phyloP scores from a whole-genome alignment of 2,329 filamentous ascomycete species.

The Dothistroma pini region DNA sequence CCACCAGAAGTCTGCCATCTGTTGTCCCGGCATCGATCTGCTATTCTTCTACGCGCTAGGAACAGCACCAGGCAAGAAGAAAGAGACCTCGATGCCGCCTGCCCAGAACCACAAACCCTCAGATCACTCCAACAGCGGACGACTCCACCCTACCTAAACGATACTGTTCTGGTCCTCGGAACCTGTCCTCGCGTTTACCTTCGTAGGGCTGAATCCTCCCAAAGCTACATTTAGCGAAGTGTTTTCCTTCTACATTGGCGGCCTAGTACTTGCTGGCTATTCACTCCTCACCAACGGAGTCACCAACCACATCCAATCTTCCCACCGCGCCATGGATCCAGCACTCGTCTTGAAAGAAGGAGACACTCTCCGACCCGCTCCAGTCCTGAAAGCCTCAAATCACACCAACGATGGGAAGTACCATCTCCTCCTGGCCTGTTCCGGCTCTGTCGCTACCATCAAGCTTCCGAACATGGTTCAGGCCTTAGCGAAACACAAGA shows the following conservation, averaged over 20 bases:
- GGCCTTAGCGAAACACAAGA: slow-evolving; percentile 51
- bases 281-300: no score
- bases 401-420: slow-evolving; percentile 49
- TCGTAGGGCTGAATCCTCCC: no score
- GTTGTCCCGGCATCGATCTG: not conserved
- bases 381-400: slow-evolving; percentile 34
- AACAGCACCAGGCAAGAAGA: not conserved
- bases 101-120: slow-evolving; percentile 31
- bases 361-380: slow-evolving; percentile 8
- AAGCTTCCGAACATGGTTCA: slow-evolving; percentile 57
- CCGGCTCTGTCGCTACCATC: slow-evolving; percentile 80
- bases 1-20: not conserved
- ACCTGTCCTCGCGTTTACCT: no score
- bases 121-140: slow-evolving; percentile 46
- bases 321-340: no score
- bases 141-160: slow-evolving; percentile 59
- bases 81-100: not conserved
- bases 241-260: no score
- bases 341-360: not conserved
- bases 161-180: no score
- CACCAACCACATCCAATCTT: no score
- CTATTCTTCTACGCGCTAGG: not conserved
- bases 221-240: no score
- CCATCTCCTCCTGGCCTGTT: slow-evolving; percentile 64
- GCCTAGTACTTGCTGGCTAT: no score